Percentiles rank a stretch among this genome's conserved stretches.
phyloP scores from a whole-genome alignment of 1,284 basidiomycete species.

The Boletellus deceptivus region DNA sequence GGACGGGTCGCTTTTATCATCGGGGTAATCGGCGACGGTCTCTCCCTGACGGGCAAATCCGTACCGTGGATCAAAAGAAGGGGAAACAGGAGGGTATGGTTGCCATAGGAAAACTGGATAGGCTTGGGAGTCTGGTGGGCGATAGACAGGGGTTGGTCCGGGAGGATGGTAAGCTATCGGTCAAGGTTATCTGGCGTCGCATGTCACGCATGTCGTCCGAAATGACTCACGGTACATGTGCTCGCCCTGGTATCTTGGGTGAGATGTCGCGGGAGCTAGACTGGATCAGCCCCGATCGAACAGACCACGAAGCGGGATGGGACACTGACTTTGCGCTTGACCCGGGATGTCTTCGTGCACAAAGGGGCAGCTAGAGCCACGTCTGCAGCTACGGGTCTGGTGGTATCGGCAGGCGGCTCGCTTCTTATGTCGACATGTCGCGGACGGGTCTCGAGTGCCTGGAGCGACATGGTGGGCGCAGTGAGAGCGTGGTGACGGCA shows the following conservation, averaged over 20 bases:
- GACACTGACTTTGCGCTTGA: constrained; percentile 17
- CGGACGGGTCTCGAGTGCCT: constrained; percentile 11
- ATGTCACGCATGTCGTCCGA: not conserved
- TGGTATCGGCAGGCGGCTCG: constrained; percentile 24
- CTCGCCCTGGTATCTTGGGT: constrained; percentile 13
- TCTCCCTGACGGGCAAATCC: constrained; percentile 9
- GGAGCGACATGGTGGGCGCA: constrained; percentile 4
- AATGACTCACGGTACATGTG: constrained; percentile 20
- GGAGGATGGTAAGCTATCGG: constrained; percentile 19
- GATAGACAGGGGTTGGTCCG: constrained; percentile 22
- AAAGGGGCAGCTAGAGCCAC: constrained; percentile 30
- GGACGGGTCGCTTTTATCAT: constrained; percentile 30
- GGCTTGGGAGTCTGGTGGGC: constrained; percentile 11
- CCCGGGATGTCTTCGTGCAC: constrained; percentile 11
- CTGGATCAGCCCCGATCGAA: constrained; percentile 13
- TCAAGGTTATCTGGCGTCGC: constrained; percentile 8
- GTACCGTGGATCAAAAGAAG: constrained; percentile 20
- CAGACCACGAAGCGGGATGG: not conserved
- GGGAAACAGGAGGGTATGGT: constrained; percentile 17
- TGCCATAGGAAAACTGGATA: constrained; percentile 27
- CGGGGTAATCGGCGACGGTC: constrained; percentile 14
- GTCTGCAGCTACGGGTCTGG: constrained; percentile 27
- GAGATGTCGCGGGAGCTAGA: constrained; percentile 7
- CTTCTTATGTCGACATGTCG: constrained; percentile 8
- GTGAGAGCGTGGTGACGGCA: constrained; percentile 3